phyloP scores from a whole-genome alignment of 2,329 filamentous ascomycete genomes.

The Cadophora sp. region DNA sequence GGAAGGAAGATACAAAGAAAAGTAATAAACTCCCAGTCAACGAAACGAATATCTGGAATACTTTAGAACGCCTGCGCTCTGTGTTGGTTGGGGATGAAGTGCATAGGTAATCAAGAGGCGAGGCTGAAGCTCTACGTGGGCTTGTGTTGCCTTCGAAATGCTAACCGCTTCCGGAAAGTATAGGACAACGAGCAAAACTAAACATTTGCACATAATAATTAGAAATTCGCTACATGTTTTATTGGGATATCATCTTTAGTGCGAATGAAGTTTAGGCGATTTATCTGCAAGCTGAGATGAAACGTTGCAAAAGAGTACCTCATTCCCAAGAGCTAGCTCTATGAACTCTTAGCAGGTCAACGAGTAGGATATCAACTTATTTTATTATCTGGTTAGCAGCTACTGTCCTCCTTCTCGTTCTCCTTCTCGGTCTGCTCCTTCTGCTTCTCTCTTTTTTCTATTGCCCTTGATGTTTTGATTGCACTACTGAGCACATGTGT shows the following conservation, averaged over 20 bases:
- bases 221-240: too few species aligned
- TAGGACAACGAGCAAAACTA: background rate
- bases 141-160: conserved; percentile 18
- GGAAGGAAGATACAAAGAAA: background rate
- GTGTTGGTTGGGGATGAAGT: background rate
- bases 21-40: background rate
- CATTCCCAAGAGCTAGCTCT: too few species aligned
- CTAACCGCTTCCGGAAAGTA: background rate
- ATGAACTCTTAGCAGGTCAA: too few species aligned
- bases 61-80: conserved; percentile 26
- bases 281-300: too few species aligned
- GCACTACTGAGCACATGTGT: background rate
- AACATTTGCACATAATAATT: too few species aligned
- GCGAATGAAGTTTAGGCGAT: too few species aligned
- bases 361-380: too few species aligned
- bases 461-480: background rate
- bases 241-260: too few species aligned
- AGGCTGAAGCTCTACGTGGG: conserved; percentile 23
- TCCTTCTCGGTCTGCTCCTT: background rate
- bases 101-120: conserved; percentile 25
- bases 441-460: background rate
- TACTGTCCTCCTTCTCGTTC: background rate
- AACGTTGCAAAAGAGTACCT: too few species aligned
- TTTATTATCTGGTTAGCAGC: background rate
- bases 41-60: conserved; percentile 13